Evolutionary conservation across 768 basidiomycete species (phyloP), one percentile per base, ranked within the genome.

Genomic region (Mycena polygramma): DNA sequence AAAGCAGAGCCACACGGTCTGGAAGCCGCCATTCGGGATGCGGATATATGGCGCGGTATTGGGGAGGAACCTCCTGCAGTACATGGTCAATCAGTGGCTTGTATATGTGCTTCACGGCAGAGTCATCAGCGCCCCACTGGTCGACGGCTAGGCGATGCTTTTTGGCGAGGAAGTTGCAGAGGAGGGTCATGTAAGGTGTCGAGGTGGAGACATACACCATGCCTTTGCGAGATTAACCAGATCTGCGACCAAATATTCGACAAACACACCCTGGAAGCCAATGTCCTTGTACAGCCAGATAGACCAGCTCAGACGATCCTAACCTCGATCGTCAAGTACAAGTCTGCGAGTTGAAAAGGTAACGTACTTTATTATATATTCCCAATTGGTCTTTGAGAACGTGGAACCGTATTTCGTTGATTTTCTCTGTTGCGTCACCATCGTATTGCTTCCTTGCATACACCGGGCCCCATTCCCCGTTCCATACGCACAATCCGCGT

Each of bases 231-330:
- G 24, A 2, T 15, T 1, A 46, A 24, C 9, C 10, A 41, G 15
- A 41, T 41, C 41, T 11, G 24, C 39, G 43, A 43, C 30, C 4
- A 11, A n/a, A 7, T 11, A 53, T 8, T 22, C 13, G 8, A 43
- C 4, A 48, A 51, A 43, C 60, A 1, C 46, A 68, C 67, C 67
- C 48, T 68, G 92, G 86, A 91, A 92, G 17, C 92, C 92, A 72
- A 93, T 92, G 75, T 93, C 92, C 75, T 92, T 95, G 87, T 93
- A 95, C 30, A 94, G 80, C 94, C 94, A 95, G 82, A 95, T 95
- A 0, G 91, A 90, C 93, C 93, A 94, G 76, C 88, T 90, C 63
- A 91, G 77, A 35, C 87, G 88, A 74, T 89, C 90, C 89, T 91
- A 57, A 58, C 26, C 51, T 49, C 15, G 26, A n/a, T 9, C 15